Evolutionary conservation across 2,329 filamentous ascomycete species (phyloP).

Genomic region (Apiospora marii): DNA sequence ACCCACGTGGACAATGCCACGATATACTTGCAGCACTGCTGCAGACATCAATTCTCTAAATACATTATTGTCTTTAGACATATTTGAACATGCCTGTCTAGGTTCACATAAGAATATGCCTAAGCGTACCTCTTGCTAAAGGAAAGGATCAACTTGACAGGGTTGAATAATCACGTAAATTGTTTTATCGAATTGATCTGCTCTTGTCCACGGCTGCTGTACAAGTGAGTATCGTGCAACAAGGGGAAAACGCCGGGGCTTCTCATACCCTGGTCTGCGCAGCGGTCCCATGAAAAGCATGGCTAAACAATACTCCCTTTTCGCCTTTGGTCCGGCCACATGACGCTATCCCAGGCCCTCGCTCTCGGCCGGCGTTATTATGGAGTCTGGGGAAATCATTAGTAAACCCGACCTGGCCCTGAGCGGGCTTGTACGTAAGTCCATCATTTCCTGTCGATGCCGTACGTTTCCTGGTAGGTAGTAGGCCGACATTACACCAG

Average conservation of each 20-base stretch:
- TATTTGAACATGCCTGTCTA: no score
- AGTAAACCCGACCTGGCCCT: background rate
- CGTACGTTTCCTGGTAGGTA: background rate
- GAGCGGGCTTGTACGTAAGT: conserved; percentile 11
- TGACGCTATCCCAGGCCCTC: background rate
- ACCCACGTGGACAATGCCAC: background rate
- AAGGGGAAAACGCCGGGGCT: background rate
- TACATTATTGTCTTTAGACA: background rate
- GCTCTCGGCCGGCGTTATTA: conserved; percentile 14
- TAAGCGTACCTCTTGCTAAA: background rate
- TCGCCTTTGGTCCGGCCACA: background rate
- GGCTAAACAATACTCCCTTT: conserved; percentile 17
- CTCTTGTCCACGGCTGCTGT: background rate
- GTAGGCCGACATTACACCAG: background rate
- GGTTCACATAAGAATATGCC: no score
- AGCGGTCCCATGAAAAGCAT: background rate
- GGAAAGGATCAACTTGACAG: background rate
- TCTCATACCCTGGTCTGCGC: background rate
- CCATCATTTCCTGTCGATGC: background rate
- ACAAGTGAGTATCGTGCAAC: background rate
- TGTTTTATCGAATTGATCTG: background rate
- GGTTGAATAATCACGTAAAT: background rate
- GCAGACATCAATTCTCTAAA: background rate
- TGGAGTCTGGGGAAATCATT: conserved; percentile 23
- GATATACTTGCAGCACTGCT: background rate